Evolutionary conservation across 305 asterid species (phyloP).

Genomic region (Fraxinus dipetala): DNA sequence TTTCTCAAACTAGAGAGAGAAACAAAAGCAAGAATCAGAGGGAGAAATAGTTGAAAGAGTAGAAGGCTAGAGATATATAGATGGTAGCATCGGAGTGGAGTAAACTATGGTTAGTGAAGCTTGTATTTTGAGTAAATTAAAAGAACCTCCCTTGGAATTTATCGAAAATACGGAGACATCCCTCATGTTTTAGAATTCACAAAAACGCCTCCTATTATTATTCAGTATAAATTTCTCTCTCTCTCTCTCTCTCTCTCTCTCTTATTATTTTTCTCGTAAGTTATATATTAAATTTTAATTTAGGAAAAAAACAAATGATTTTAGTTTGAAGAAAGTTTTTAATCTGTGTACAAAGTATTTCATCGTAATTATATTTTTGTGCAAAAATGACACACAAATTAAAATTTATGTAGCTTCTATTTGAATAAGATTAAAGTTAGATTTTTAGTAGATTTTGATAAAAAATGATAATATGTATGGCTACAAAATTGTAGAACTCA

Average conservation of each 20-base stretch:
- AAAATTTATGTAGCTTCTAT: too few species aligned
- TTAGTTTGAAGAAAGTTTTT: not conserved
- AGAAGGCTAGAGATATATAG: constrained; percentile 22
- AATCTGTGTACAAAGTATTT: not conserved
- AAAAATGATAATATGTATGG: too few species aligned
- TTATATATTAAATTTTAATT: too few species aligned
- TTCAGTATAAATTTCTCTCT: not conserved
- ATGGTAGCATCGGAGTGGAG: not conserved
- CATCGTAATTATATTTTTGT: not conserved
- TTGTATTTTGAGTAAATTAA: not conserved
- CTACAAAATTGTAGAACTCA: too few species aligned
- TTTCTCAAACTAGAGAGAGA: not conserved
- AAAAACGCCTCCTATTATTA: too few species aligned
- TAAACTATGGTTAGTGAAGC: not conserved
- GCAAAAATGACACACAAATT: not conserved
- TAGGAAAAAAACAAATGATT: too few species aligned
- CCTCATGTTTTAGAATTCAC: not conserved
- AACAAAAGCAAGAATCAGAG: not conserved
- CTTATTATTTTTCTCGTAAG: too few species aligned
- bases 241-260: too few species aligned
- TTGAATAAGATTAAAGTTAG: too few species aligned
- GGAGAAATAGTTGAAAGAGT: not conserved
- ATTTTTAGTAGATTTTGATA: too few species aligned
- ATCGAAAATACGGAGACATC: not conserved
- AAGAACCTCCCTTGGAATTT: not conserved